Conservation (phyloP, 2,329 filamentous ascomycete species). For the Botrytis fabae region DNA sequence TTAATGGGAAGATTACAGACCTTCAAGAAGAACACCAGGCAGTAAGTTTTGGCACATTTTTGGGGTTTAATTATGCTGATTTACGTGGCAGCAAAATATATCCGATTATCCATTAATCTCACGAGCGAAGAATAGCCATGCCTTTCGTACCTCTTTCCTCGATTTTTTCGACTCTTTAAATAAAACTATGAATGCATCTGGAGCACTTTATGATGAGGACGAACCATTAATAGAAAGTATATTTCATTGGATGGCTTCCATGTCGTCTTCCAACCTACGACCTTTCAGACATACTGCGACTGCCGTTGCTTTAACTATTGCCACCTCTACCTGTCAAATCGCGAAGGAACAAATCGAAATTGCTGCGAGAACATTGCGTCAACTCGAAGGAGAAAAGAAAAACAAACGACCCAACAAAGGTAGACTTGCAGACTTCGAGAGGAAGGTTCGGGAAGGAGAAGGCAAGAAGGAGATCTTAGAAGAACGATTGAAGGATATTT, state of each 20-base stretch:
- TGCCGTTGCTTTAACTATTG: constrained; percentile 76
- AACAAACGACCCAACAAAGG: constrained; percentile 76
- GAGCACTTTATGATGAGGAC: constrained; percentile 70
- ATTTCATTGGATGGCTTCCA: constrained; percentile 82
- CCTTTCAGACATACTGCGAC: constrained; percentile 95
- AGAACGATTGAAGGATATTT: constrained; percentile 76
- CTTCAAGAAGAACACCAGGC: constrained; percentile 87
- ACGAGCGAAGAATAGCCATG: constrained; percentile 70
- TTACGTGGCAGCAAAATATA: constrained; percentile 61
- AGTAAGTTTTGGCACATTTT: constrained; percentile 48
- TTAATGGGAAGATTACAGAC: constrained; percentile 73
- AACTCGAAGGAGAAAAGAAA: constrained; percentile 74
- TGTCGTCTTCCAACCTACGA: constrained; percentile 84
- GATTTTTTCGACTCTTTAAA: constrained; percentile 79
- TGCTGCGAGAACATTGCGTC: constrained; percentile 74
- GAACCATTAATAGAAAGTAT: constrained; percentile 81
- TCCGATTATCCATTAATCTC: constrained; percentile 91
- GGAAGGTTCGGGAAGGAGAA: constrained; percentile 56
- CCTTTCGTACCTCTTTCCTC: constrained; percentile 75
- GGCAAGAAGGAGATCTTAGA: constrained; percentile 57
- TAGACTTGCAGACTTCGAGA: constrained; percentile 71
- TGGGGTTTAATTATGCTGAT: constrained; percentile 13
- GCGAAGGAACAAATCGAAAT: constrained; percentile 69
- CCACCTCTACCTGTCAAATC: constrained; percentile 73
- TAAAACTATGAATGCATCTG: constrained; percentile 76